Evolutionary conservation across 352 stramenopile species (phyloP).

Genomic region (Globisporangium yorkense): DNA sequence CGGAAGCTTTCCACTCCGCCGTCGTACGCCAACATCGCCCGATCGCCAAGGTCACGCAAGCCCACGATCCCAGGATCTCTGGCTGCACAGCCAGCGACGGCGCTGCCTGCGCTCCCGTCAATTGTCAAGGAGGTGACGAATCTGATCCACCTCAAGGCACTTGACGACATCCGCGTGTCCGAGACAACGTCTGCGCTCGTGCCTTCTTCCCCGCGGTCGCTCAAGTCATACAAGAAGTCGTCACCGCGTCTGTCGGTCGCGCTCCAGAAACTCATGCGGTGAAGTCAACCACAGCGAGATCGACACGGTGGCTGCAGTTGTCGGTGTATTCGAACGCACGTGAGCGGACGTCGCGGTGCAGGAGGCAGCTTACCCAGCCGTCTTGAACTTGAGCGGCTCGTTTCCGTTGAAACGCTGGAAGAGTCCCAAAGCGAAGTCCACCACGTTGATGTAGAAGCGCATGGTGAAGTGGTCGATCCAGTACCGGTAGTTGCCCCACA

Average conservation of each 20-base stretch:
- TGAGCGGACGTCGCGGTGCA: neutral
- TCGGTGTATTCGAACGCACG: neutral
- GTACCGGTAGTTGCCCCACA: slow-evolving; percentile 28
- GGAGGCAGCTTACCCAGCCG: slow-evolving; percentile 12
- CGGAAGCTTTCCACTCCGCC: slow-evolving; percentile 32
- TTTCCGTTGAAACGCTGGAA: slow-evolving; percentile 33
- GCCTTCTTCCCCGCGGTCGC: slow-evolving; percentile 30
- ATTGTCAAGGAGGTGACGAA: slow-evolving; percentile 13
- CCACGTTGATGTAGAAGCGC: slow-evolving; percentile 43
- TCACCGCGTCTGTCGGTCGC: slow-evolving; percentile 32
- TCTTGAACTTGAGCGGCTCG: slow-evolving; percentile 32
- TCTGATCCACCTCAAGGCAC: slow-evolving; percentile 10
- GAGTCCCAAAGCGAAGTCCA: slow-evolving; percentile 47
- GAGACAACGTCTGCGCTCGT: slow-evolving; percentile 23
- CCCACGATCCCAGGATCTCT: slow-evolving; percentile 6
- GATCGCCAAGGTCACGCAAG: slow-evolving; percentile 22
- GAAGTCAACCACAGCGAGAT: neutral
- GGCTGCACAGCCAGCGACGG: neutral
- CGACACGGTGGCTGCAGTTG: neutral
- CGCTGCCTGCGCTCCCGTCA: slow-evolving; percentile 13
- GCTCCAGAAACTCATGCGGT: slow-evolving; percentile 46
- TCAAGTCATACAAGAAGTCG: slow-evolving; percentile 39
- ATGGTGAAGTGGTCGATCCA: slow-evolving; percentile 70
- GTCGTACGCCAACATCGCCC: slow-evolving; percentile 22
- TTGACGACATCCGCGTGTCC: slow-evolving; percentile 19